Evolutionary conservation across 106 monocot genomes (phyloP), one percentile per base, ranked within the genome.

Genomic region (Dendrobium nobile): DNA sequence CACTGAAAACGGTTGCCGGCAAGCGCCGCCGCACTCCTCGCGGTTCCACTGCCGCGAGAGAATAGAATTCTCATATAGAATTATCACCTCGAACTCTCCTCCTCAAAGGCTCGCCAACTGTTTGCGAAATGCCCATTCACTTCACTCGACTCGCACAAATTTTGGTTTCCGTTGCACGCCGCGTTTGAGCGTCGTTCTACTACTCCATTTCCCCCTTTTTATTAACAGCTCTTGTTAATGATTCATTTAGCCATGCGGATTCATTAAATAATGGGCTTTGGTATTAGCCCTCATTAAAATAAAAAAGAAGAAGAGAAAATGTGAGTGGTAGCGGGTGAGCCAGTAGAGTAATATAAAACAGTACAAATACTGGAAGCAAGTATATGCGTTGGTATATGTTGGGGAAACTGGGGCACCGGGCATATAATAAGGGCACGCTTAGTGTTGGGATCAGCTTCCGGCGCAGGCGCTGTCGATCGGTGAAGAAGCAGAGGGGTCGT

Each of bases 111-210:
- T 13, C 47, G 76, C 76, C 45, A 48, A 27, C n/a, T 11, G 76
- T 48, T 76, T 48, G 76, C 47, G 48, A 48, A 76, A 76, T 47
- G 47, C 76, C 76, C 76, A 76, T 76, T 76, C 47, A n/a, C n/a
- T n/a, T n/a, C n/a, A n/a, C n/a, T n/a, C n/a, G n/a, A n/a, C 18
- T 15, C 72, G 28, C 4, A 33, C 40, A 72, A 37, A 37, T 15
- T 72, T n/a, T 3, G 10, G 40, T 72, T 72, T 40, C 15, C 42
- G 73, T 73, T 43, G 70, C 42, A 17, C 40, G 41, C 33, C 11
- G 31, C 70, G 24, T 33, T 13, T 16, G 51, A 51, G 51, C 51
- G 51, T 70, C 40, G 10, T 47, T 7, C 47, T 4, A 26, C 75
- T 26, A 22, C 31, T 31, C 31, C 42, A 24, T 70, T 37, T 67